These are phyloP conservation scores for Monosporascus sp. DNA, from an alignment of 2,329 filamentous ascomycete genomes.

Conservation along the genomic window DNA sequence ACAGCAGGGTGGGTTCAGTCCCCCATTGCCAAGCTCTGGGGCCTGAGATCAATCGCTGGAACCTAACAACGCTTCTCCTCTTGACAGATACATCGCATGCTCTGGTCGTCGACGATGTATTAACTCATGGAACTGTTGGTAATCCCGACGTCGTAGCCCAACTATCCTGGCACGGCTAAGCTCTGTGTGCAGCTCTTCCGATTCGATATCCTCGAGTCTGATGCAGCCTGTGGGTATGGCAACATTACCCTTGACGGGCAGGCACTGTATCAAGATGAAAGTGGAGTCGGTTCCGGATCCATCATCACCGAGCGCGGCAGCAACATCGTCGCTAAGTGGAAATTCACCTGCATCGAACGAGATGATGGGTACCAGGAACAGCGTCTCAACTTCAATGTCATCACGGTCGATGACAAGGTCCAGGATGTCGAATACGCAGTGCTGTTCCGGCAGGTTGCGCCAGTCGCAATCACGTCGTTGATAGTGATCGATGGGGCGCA, in stretches of 20 bases:
- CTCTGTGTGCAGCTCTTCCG: slow-evolving; percentile 26
- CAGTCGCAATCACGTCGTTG: slow-evolving; percentile 34
- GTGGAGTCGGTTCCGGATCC: slow-evolving; percentile 36
- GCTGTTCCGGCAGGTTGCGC: slow-evolving; percentile 41
- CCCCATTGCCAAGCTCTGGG: neutral
- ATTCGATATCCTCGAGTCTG: slow-evolving; percentile 40
- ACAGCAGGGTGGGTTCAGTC: slow-evolving; percentile 9
- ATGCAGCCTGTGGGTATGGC: slow-evolving; percentile 39
- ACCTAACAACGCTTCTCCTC: neutral
- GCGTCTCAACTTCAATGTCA: slow-evolving; percentile 38
- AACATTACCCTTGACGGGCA: slow-evolving; percentile 44
- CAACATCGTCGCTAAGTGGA: slow-evolving; percentile 40
- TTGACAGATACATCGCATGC: slow-evolving; percentile 12
- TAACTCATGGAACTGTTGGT: slow-evolving; percentile 20
- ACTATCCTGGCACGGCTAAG: slow-evolving; percentile 6
- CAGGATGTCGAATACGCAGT: slow-evolving; percentile 35
- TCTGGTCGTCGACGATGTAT: slow-evolving; percentile 13
- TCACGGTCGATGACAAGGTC: slow-evolving; percentile 36
- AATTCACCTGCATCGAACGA: slow-evolving; percentile 39
- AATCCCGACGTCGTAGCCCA: neutral
- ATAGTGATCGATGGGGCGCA: slow-evolving; percentile 32
- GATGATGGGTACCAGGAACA: slow-evolving; percentile 36
- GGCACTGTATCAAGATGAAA: slow-evolving; percentile 32
- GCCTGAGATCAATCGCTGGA: neutral
- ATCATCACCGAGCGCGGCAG: slow-evolving; percentile 34